Evolutionary conservation across 495 filamentous ascomycete species (phyloP).

Genomic region (Neurospora sp.): DNA sequence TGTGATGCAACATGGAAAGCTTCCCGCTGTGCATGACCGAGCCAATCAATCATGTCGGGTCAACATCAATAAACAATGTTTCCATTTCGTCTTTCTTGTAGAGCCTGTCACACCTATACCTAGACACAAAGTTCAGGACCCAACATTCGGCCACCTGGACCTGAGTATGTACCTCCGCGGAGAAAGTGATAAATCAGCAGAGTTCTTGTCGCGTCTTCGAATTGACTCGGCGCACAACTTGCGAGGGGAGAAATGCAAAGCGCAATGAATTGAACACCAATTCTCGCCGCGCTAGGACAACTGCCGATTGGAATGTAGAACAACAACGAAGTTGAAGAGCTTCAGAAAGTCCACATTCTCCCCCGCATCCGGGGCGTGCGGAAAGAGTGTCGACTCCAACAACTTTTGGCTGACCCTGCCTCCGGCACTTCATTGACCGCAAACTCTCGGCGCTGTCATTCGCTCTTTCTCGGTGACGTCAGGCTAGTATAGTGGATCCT

Average conservation of each 20-base stretch:
- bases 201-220: neutral
- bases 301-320: neutral
- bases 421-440: slow-evolving; percentile 7
- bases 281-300: neutral
- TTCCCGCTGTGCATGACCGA: neutral
- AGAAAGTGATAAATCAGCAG: neutral
- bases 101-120: neutral
- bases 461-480: slow-evolving; percentile 11
- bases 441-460: slow-evolving; percentile 1
- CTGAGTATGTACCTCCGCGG: neutral
- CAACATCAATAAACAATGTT: neutral
- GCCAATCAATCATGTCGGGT: neutral
- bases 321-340: neutral
- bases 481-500: neutral
- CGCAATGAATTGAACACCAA: neutral
- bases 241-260: neutral
- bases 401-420: neutral
- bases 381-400: neutral
- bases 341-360: neutral
- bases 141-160: neutral
- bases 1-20: neutral
- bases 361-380: slow-evolving; percentile 8
- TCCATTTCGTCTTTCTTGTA: neutral
- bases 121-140: neutral
- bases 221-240: neutral